Base-by-base conservation (phyloP, 179 eudicot species). In the Carnegiea gigantea region DNA sequence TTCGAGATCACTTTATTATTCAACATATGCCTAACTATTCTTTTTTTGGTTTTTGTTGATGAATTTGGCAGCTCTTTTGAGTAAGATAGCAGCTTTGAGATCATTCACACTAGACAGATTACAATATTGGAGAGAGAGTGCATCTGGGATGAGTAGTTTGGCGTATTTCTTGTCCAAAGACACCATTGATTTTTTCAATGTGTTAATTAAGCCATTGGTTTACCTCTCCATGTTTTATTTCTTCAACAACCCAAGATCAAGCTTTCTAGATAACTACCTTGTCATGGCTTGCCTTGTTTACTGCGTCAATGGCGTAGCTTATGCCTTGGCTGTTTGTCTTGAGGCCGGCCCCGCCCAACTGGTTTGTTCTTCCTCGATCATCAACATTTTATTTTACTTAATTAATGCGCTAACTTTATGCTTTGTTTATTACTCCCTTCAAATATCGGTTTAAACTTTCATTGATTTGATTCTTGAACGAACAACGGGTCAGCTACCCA, bases 221-320 rank as follows among this genome's bases (percentile, higher is more conserved):
- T 96, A 92, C 75, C 98, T 96, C 48, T 92, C 97, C 75, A 90
- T 93, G 97, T 96, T 94, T 86, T 96, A 90, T 82, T 96, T 95
- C 82, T 93, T 93, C 85, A 94, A 89, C 89, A 94, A 90, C 78
- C 98, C 99, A 12, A 84, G 99, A 84, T 96, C 99, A 78, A 86
- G 91, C 73, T 94, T 96, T 73, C 79, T 15, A 28, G 93, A 90
- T 82, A 96, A 93, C 78, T 96, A 95, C 43, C 18, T 86, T 40
- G 88, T 96, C 59, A 78, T 95, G 78, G 83, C 95, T 73, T 93
- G 97, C 87, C 98, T 96, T 44, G 94, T 93, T 21, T 96, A 96
- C 77, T 96, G 98, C 76, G 97, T 95, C 8, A 94, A 97, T 21
- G 99, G 99, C 49, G 82, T 96, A 53, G 98, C 95, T 70, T 96